Evolutionary conservation across 2,329 filamentous ascomycete genomes (phyloP).

Genomic region (Pseudogymnoascus sp.): DNA sequence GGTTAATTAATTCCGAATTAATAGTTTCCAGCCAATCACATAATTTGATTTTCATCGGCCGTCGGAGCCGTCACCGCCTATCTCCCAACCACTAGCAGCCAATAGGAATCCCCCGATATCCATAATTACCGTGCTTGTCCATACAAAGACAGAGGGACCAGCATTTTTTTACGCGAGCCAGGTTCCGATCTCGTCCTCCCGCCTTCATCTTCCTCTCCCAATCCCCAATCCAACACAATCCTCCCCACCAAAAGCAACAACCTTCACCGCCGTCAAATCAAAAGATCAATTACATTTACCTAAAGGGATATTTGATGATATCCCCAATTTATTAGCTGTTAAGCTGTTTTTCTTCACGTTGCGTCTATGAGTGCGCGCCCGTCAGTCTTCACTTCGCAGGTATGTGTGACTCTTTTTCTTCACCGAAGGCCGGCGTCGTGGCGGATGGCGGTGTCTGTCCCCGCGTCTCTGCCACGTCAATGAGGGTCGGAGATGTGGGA

Average conservation of each 20-base stretch:
- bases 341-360: not conserved
- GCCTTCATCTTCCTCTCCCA: not conserved
- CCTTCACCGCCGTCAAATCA: not conserved
- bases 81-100: not conserved
- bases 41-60: not conserved
- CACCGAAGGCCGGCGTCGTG: not conserved
- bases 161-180: slow-evolving; percentile 3
- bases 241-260: not conserved
- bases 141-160: slow-evolving; percentile 3
- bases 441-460: not conserved
- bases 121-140: not conserved
- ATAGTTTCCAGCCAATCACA: not conserved
- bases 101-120: not conserved
- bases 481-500: not conserved
- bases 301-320: slow-evolving; percentile 1
- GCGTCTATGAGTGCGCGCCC: slow-evolving; percentile 70
- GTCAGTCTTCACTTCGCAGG: slow-evolving; percentile 82
- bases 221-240: slow-evolving; percentile 4
- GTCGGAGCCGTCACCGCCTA: not conserved
- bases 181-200: slow-evolving; percentile 3
- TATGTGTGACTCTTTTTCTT: slow-evolving; percentile 34
- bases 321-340: slow-evolving; percentile 2
- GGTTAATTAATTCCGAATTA: not conserved
- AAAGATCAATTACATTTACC: not conserved
- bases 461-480: not conserved